These are phyloP conservation scores for Aspergillus brunneoviolaceus DNA, from an alignment of 2,329 filamentous ascomycete genomes.

Conservation along the genomic window DNA sequence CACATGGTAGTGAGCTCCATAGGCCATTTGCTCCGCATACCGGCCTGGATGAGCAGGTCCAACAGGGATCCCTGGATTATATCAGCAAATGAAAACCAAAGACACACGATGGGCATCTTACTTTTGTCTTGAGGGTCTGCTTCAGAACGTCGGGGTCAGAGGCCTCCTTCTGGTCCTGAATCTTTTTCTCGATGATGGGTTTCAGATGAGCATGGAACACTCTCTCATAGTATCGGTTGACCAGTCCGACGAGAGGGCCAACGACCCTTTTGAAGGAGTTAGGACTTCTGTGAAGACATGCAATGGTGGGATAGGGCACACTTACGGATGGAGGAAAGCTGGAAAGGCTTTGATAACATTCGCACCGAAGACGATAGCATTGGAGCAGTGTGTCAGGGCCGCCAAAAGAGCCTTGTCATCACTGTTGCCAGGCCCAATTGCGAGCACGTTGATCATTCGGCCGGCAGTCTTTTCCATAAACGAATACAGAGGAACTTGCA, in stretches of 20 bases:
- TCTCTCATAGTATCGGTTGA: slow-evolving; percentile 12
- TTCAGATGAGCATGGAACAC: slow-evolving; percentile 15
- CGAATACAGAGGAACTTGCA: slow-evolving; percentile 11
- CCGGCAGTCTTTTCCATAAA: slow-evolving; percentile 15
- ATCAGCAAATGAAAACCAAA: background rate
- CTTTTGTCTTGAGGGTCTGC: slow-evolving; percentile 8
- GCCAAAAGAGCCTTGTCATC: slow-evolving; percentile 9
- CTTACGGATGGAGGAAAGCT: slow-evolving; percentile 12
- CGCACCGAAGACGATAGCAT: slow-evolving; percentile 15
- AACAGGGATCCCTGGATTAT: slow-evolving; percentile 9
- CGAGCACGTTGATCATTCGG: slow-evolving; percentile 15
- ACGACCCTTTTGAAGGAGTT: slow-evolving; percentile 2
- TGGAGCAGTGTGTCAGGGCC: slow-evolving; percentile 16
- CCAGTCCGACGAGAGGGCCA: slow-evolving; percentile 14
- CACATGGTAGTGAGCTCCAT: slow-evolving; percentile 15
- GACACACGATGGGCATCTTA: background rate
- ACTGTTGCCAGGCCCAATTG: slow-evolving; percentile 12
- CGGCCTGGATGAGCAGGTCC: slow-evolving; percentile 14
- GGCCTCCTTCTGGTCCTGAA: slow-evolving; percentile 11
- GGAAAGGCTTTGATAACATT: slow-evolving; percentile 18
- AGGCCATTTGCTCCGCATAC: slow-evolving; percentile 16
- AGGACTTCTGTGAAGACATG: background rate
- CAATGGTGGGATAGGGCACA: background rate
- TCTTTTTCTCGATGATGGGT: slow-evolving; percentile 13
- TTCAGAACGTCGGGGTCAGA: slow-evolving; percentile 1